Conservation (phyloP, 106 monocot genomes). For the Chionographis japonica region DNA sequence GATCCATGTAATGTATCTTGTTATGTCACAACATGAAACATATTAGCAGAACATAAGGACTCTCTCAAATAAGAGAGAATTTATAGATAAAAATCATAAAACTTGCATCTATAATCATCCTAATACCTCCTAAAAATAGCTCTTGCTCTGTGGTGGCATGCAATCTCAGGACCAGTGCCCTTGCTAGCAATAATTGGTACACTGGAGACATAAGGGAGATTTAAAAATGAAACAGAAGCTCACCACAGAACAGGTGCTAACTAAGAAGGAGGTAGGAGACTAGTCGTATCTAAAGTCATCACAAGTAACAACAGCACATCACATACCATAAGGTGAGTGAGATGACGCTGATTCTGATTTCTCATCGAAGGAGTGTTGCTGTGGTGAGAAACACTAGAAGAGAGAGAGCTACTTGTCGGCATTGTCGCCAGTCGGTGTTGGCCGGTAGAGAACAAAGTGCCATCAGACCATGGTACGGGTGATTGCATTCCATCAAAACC, state of each 20-base stretch:
- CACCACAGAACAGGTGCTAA: neutral
- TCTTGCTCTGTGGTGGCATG: too few species aligned
- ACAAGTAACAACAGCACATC: neutral
- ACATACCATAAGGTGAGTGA: slow-evolving; percentile 53
- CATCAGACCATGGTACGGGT: slow-evolving; percentile 51
- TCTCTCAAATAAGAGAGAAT: too few species aligned
- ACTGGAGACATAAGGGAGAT: too few species aligned
- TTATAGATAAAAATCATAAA: too few species aligned
- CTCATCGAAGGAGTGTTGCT: slow-evolving; percentile 24
- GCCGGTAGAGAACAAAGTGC: slow-evolving; percentile 32
- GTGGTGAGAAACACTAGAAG: slow-evolving; percentile 29
- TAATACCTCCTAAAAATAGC: too few species aligned
- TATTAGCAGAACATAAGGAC: neutral
- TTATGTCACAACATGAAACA: neutral
- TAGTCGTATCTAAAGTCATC: neutral
- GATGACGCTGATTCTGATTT: slow-evolving; percentile 42
- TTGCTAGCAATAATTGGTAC: too few species aligned
- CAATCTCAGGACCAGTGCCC: too few species aligned
- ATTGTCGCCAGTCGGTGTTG: slow-evolving; percentile 33
- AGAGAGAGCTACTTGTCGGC: slow-evolving; percentile 1
- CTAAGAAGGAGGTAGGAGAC: neutral
- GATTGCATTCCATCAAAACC: slow-evolving; percentile 50
- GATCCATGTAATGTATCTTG: neutral
- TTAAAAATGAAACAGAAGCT: neutral
- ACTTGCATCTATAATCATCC: too few species aligned